These are phyloP conservation scores for Piper betle DNA, from an alignment of 164 flowering plant species.

Conservation along the genomic window DNA sequence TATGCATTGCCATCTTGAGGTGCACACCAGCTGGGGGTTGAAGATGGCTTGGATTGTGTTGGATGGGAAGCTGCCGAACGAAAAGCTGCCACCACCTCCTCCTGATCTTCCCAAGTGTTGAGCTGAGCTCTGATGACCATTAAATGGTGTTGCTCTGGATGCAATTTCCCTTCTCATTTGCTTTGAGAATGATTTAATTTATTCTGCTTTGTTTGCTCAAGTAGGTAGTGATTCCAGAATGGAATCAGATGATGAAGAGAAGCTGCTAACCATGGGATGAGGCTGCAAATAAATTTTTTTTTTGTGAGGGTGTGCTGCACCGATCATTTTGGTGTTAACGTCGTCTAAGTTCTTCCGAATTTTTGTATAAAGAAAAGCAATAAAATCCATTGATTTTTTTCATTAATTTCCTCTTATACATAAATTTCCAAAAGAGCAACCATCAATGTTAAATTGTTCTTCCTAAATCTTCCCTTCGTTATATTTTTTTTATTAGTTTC, in stretches of 20 bases:
- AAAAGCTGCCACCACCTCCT: constrained; percentile 49
- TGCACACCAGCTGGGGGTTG: constrained; percentile 54
- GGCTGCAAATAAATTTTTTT: not conserved
- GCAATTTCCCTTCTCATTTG: not conserved
- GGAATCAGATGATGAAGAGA: not conserved
- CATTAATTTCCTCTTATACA: too few relatives aligned
- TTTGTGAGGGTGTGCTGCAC: not conserved
- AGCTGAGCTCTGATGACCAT: constrained; percentile 1
- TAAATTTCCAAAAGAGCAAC: too few relatives aligned
- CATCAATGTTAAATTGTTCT: too few relatives aligned
- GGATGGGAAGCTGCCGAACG: constrained; percentile 32
- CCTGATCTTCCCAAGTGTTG: constrained; percentile 49
- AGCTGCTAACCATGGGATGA: not conserved
- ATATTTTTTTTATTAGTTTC: too few relatives aligned
- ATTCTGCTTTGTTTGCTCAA: too few relatives aligned
- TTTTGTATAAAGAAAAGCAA: too few relatives aligned
- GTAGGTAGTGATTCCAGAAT: not conserved
- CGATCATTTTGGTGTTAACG: not conserved
- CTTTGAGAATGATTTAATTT: not conserved
- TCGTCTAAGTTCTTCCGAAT: not conserved
- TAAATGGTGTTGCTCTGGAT: too few relatives aligned
- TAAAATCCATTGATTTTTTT: too few relatives aligned
- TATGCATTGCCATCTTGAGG: constrained; percentile 56
- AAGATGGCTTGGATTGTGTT: constrained; percentile 45
- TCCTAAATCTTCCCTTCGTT: too few relatives aligned